Percentiles rank a stretch among this genome's conserved stretches.
Conservation (phyloP, 345 rosid species). For the Barbarea vulgaris region DNA sequence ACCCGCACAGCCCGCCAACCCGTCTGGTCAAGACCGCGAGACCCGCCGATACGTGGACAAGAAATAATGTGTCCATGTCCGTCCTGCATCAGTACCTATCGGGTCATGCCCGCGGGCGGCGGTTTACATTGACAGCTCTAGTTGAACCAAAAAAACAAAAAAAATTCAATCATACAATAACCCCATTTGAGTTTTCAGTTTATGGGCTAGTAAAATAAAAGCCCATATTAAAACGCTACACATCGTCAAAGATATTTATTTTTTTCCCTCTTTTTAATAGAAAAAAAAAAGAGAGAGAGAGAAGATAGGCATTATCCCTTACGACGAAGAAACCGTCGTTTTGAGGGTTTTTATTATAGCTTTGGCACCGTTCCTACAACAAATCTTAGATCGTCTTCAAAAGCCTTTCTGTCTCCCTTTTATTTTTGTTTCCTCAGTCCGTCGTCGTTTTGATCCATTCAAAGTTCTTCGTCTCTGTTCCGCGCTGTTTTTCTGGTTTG, state of each 20-base stretch:
- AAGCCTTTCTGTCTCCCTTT: constrained; percentile 2
- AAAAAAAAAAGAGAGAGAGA: background rate
- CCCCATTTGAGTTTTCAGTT: background rate
- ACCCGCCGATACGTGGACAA: too few species aligned
- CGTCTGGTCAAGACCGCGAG: too few species aligned
- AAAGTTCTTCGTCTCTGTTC: constrained; percentile 40
- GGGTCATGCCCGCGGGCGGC: too few species aligned
- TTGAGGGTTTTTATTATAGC: constrained; percentile 43
- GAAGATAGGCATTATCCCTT: constrained; percentile 35
- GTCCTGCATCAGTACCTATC: too few species aligned
- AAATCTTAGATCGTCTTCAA: constrained; percentile 31
- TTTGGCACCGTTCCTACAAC: constrained; percentile 33
- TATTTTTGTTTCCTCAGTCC: constrained; percentile 43
- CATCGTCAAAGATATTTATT: background rate
- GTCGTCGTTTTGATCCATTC: constrained; percentile 61
- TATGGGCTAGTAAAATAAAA: background rate
- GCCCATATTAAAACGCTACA: background rate
- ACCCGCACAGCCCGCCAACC: too few species aligned
- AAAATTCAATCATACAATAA: background rate
- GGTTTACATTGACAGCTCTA: too few species aligned
- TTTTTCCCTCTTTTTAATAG: background rate
- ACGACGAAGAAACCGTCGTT: constrained; percentile 65
- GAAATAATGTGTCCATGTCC: too few species aligned
- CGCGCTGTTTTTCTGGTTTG: constrained; percentile 38
- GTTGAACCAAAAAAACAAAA: too few species aligned